Base-by-base conservation (phyloP, 495 filamentous ascomycete species). In the Lasiosphaeria miniovina region DNA sequence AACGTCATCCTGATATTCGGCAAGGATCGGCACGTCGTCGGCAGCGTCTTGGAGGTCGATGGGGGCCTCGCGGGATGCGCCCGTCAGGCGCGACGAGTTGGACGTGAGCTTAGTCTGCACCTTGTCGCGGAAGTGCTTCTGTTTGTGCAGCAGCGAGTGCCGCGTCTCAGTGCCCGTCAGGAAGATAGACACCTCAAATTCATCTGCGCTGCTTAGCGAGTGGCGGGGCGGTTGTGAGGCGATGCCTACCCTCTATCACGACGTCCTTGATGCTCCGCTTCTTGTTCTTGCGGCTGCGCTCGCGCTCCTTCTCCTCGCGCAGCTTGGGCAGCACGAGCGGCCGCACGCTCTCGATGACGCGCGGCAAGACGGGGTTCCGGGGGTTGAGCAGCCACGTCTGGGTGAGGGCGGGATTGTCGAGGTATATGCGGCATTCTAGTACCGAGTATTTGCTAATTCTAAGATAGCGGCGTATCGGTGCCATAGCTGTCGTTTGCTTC, bases 171-270 rank as follows among this genome's bases (percentile, higher is more conserved):
- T 87, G 72, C 96, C 89, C 38, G 88, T 95, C 64, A 98, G 82
- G 75, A 97, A 98, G 61, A 98, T 86, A 15, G 90, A 88, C 43
- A 96, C 90, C 69, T 97, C 92, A 67, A 97, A 98, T 53, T 95
- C 93, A 77, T 96, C 94, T 95, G 55, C 33, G 35, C 32, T 12
- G 24, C n/a, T 34, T 36, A 40, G 17, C 12, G 24, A 24, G 24
- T 24, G 24, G 24, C 24, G 24, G 24, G 24, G 24, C 12, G 6
- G 12, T 11, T 11, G 11, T 2, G 4, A 1, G 43, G 15, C 15
- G 6, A 10, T 35, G 53, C 75, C 49, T 74, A 94, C 93, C 93
- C 82, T 89, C 78, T 17, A 84, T 76, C 51, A 96, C 86, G 1
- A 93, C 88, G 83, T 96, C 93, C 74, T 94, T 96, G 61, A 93